A percentile compares a stretch with the other conserved stretches of the same genome.
Conservation (phyloP, 2,329 filamentous ascomycete genomes). For the Chaetomium strumarium region DNA sequence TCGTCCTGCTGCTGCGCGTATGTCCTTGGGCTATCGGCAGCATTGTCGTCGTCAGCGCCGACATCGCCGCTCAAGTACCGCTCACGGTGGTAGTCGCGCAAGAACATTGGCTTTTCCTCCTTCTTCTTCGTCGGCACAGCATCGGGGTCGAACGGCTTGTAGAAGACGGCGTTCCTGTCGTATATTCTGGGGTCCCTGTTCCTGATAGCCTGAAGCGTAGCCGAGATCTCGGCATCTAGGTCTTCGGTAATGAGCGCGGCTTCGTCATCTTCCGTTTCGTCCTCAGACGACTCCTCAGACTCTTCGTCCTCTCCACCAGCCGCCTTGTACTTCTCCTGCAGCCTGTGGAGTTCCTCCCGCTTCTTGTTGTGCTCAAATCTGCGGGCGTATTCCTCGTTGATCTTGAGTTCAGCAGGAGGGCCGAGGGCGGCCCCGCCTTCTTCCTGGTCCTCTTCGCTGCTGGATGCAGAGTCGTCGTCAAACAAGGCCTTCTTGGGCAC, state of each 20-base stretch:
- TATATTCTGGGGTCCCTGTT: conserved; percentile 90
- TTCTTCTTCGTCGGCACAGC: conserved; percentile 39
- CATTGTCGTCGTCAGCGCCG: conserved; percentile 49
- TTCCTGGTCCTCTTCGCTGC: conserved; percentile 39
- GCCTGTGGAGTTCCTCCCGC: conserved; percentile 75
- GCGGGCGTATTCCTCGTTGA: conserved; percentile 85
- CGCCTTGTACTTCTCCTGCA: conserved; percentile 76
- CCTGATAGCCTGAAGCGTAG: conserved; percentile 79
- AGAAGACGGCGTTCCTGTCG: conserved; percentile 74
- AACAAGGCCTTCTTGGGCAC: conserved; percentile 44
- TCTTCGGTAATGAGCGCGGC: conserved; percentile 80
- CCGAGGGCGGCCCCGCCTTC: conserved; percentile 34
- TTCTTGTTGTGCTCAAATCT: conserved; percentile 98
- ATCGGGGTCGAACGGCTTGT: conserved; percentile 55
- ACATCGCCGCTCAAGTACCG: conserved; percentile 71
- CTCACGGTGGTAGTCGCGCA: conserved; percentile 87
- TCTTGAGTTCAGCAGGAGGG: conserved; percentile 51
- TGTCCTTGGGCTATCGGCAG: conserved; percentile 51
- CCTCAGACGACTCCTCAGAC: conserved; percentile 54
- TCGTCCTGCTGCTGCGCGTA: conserved; percentile 86
- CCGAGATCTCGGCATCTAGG: conserved; percentile 80
- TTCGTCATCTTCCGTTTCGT: conserved; percentile 85
- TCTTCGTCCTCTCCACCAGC: conserved; percentile 45
- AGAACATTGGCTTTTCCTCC: conserved; percentile 76
- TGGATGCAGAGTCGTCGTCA: conserved; percentile 45